These are phyloP conservation scores for Litchi chinensis DNA, from an alignment of 345 rosid genomes.

Conservation along the genomic window DNA sequence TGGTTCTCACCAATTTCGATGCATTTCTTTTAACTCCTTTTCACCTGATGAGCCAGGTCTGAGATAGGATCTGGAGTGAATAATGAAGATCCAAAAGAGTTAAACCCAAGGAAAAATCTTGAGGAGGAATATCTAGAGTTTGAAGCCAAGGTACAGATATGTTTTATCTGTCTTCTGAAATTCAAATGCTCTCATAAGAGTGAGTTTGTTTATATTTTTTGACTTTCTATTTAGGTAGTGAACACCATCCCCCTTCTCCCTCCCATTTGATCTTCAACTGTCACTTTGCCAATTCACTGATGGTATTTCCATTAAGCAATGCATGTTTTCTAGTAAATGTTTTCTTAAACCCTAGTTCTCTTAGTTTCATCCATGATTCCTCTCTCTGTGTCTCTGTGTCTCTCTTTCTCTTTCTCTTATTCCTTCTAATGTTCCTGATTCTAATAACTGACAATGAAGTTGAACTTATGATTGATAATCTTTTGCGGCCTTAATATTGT, in stretches of 20 bases:
- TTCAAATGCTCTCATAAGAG: background rate
- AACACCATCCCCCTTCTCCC: background rate
- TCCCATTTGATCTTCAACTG: background rate
- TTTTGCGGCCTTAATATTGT: background rate
- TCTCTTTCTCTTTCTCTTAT: background rate
- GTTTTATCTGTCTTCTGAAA: background rate
- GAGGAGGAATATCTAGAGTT: conserved; percentile 90
- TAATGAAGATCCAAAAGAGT: conserved; percentile 50
- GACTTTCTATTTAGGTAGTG: background rate
- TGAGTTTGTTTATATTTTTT: background rate
- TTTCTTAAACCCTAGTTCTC: background rate
- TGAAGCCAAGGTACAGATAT: conserved; percentile 74
- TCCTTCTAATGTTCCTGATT: background rate
- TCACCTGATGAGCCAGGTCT: conserved; percentile 48
- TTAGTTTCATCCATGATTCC: conserved; percentile 3
- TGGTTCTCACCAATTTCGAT: conserved; percentile 18
- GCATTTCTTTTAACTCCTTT: conserved; percentile 22
- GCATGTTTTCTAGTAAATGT: background rate
- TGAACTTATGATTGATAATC: background rate
- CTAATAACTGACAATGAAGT: background rate
- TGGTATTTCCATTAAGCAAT: background rate
- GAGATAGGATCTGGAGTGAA: conserved; percentile 45
- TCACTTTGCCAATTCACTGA: background rate
- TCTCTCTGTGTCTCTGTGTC: too few species aligned
- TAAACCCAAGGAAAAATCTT: conserved; percentile 75